phyloP scores from a whole-genome alignment of 345 rosid species.

The Boechera retrofracta region DNA sequence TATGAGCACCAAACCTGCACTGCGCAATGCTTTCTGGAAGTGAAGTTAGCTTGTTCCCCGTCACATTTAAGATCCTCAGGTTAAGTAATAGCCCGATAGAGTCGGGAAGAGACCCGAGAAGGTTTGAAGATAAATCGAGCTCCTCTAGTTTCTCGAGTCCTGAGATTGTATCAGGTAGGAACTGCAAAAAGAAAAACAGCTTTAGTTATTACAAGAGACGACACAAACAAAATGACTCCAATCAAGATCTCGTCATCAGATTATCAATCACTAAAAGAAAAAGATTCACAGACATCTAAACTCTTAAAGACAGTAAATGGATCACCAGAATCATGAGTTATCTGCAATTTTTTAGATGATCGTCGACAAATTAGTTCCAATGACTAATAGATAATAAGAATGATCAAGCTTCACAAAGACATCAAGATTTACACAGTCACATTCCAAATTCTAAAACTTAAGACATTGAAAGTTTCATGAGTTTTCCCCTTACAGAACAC shows the following conservation, averaged over 20 bases:
- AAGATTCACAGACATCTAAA: background rate
- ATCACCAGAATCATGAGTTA: slow-evolving; percentile 11
- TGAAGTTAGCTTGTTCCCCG: slow-evolving; percentile 73
- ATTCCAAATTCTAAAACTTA: slow-evolving; percentile 13
- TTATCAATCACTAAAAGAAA: background rate
- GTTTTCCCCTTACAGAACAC: background rate
- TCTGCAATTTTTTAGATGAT: background rate
- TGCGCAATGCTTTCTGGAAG: slow-evolving; percentile 82
- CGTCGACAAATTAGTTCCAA: background rate
- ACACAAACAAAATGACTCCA: background rate
- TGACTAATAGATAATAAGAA: background rate
- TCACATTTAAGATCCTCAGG: slow-evolving; percentile 67
- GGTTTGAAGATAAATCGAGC: slow-evolving; percentile 75
- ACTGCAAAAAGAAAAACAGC: slow-evolving; percentile 48
- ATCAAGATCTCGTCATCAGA: slow-evolving; percentile 15
- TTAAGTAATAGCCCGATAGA: slow-evolving; percentile 73
- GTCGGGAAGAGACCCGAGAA: slow-evolving; percentile 65
- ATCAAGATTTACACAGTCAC: background rate
- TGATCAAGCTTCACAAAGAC: slow-evolving; percentile 4
- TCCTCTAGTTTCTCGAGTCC: slow-evolving; percentile 75
- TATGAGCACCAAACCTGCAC: slow-evolving; percentile 38
- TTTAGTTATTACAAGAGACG: slow-evolving; percentile 3
- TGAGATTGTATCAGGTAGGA: slow-evolving; percentile 85
- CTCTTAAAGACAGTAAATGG: background rate
- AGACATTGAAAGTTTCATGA: slow-evolving; percentile 7